Base-by-base conservation (phyloP, 495 filamentous ascomycete genomes). In the Evernia prunastri region DNA sequence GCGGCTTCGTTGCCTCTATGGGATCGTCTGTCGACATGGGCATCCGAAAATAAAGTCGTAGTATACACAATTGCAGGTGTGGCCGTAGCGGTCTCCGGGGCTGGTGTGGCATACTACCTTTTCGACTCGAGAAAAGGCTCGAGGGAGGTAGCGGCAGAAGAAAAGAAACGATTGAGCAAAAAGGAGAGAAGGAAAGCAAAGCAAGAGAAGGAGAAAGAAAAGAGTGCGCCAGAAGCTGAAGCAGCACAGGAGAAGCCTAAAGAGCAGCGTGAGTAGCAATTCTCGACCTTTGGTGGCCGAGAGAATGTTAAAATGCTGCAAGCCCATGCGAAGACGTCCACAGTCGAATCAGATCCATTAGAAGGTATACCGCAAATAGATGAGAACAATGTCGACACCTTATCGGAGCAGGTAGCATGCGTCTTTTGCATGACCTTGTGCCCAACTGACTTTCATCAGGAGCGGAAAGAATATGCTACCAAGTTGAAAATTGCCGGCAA, bases 51-150 rank as follows among this genome's bases (percentile, higher is more conserved):
- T 74, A 98, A 96, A 78, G 89, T 88, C 47, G 80, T 92, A 56
- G 94, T 96, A 45, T 98, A 96, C 76, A 96, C 95, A 66, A 89
- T 97, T 77, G 91, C 91, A 63, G 94, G 93, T 74, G 88, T 96
- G 35, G 91, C 92, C 53, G 85, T 97, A 37, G 90, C 97, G 35
- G 89, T 92, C 63, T 92, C 89, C 35, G 86, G 87, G 65, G 95
- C 91, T 33, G 94, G 92, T 68, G 89, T 89, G 25, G 87, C 93
- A 69, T 97, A 97, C 79, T 96, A 96, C 73, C 79, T 96, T 58
- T 80, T 77, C 69, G 78, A 77, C 63, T 75, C 75, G 39, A 74
- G 72, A 68, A 75, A 76, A 68, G 57, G 40, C 69, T 66, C 63
- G 54, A 61, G 68, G 67, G 53, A 60, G 70, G 64, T 45, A 27